These are phyloP conservation scores for Hypoxylon rubiginosum DNA, from an alignment of 2,329 filamentous ascomycete genomes.

Conservation along the genomic window DNA sequence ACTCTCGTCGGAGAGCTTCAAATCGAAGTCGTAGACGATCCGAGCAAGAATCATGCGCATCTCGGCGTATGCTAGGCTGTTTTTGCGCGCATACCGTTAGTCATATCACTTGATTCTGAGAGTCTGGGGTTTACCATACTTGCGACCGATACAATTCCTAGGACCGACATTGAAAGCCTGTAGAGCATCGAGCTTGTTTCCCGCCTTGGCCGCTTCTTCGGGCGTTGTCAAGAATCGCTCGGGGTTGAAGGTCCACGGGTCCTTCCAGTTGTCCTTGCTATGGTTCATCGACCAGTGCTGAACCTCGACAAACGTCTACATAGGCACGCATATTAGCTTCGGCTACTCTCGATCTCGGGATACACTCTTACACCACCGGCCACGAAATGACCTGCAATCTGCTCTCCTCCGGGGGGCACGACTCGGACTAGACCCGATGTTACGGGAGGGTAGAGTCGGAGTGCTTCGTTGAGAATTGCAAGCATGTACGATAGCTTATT, in stretches of 20 bases:
- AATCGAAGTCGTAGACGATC: conserved; percentile 62
- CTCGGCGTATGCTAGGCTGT: conserved; percentile 61
- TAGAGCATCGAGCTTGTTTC: conserved; percentile 50
- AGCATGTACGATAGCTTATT: conserved; percentile 56
- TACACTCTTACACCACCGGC: conserved; percentile 47
- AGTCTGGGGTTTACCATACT: conserved; percentile 49
- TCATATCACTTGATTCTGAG: not conserved
- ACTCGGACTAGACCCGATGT: conserved; percentile 43
- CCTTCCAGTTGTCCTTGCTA: conserved; percentile 55
- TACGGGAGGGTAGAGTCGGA: conserved; percentile 58
- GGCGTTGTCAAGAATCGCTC: conserved; percentile 54
- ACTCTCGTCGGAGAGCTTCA: conserved; percentile 53
- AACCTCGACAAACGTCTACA: conserved; percentile 54
- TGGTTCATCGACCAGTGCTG: conserved; percentile 56
- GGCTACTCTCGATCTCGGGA: not conserved
- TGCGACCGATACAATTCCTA: conserved; percentile 57
- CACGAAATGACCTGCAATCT: conserved; percentile 46
- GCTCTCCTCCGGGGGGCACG: conserved; percentile 42
- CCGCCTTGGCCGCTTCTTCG: conserved; percentile 48
- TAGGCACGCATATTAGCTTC: conserved; percentile 23
- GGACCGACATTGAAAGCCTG: conserved; percentile 56
- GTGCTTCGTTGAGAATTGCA: conserved; percentile 58
- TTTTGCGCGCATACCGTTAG: conserved; percentile 14
- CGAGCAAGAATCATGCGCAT: conserved; percentile 62
- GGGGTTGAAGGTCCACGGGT: conserved; percentile 56